These are phyloP conservation scores for Oryza glaberrima DNA, from an alignment of 176 grass and related monocot genomes.

Conservation along the genomic window DNA sequence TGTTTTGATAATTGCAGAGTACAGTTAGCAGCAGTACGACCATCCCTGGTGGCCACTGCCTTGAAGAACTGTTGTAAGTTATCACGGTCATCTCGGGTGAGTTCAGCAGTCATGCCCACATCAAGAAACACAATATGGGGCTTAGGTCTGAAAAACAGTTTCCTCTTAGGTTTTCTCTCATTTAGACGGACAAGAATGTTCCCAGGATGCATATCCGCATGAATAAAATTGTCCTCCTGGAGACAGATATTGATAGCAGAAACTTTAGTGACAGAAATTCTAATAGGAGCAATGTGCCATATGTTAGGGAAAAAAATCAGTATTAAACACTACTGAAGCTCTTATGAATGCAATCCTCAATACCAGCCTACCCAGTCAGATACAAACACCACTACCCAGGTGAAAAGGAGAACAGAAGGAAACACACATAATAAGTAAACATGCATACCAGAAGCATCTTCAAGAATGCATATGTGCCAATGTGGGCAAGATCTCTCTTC, in stretches of 20 bases:
- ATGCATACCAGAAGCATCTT: conserved; percentile 93
- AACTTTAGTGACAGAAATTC: conserved; percentile 22
- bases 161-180: conserved; percentile 56
- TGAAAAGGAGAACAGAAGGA: background rate
- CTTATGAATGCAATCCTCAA: conserved; percentile 15
- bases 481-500: conserved; percentile 76
- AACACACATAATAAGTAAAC: conserved; percentile 21
- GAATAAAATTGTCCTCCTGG: conserved; percentile 98
- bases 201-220: conserved; percentile 97
- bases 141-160: conserved; percentile 72
- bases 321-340: background rate
- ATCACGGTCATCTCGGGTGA: conserved; percentile 71
- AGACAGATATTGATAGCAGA: conserved; percentile 9
- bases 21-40: conserved; percentile 81
- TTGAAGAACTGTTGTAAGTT: conserved; percentile 92
- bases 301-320: background rate
- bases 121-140: conserved; percentile 95
- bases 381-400: conserved; percentile 9
- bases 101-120: conserved; percentile 96
- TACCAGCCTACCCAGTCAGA: background rate
- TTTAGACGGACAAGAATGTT: conserved; percentile 91
- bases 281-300: background rate
- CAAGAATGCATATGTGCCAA: conserved; percentile 92
- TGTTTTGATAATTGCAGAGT: conserved; percentile 78
- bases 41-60: conserved; percentile 87